Base-by-base conservation (phyloP, 1,284 basidiomycete species). In the Fomitiporia mediterranea region DNA sequence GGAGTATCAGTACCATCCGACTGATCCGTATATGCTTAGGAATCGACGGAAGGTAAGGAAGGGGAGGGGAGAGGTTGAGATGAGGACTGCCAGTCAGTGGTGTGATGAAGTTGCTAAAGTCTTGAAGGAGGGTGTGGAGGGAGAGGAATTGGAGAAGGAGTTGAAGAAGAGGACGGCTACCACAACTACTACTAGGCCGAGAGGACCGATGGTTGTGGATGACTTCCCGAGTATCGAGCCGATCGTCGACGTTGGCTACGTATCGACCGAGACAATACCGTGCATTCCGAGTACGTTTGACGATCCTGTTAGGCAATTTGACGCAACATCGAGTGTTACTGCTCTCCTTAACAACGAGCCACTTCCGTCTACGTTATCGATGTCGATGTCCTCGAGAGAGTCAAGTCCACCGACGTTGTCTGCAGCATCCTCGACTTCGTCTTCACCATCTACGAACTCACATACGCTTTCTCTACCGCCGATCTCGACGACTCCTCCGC, bases 1-100 rank as follows among this genome's bases (percentile, higher is more conserved):
- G 0, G 68, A 70, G 51, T 84, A 83, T 66, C 71, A 74, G 58
- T 83, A 78, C 61, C 61, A 65, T 1, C 76, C 77, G 51, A 61
- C 38, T 17, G 44, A 68, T 49, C 64, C 67, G 2, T 61, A 67
- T 38, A 59, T 67, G 6, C 58, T 68, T 2, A 60, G 61, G 60
- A 15, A 66, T 66, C 15, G 68, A 64, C 15, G 62, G 56, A 42
- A 67, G 27, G 48, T 55, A 42, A 51, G 35, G 50, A 56, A 55
- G 32, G 43, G 54, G 17, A 34, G 54, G 40, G 44, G 52, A 9
- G 57, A 55, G 28, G 23, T 30, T 2, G 52, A 58, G n/a, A 7
- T 55, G 21, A 13, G 35, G 7, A 28, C 34, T 19, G 44, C 44
- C 3, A 51, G 23, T n/a, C 44, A 39, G 37, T 27, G 39, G n/a